These are phyloP conservation scores for Thraustochytrium sp. DNA, from an alignment of 352 stramenopile genomes.

Conservation along the genomic window DNA sequence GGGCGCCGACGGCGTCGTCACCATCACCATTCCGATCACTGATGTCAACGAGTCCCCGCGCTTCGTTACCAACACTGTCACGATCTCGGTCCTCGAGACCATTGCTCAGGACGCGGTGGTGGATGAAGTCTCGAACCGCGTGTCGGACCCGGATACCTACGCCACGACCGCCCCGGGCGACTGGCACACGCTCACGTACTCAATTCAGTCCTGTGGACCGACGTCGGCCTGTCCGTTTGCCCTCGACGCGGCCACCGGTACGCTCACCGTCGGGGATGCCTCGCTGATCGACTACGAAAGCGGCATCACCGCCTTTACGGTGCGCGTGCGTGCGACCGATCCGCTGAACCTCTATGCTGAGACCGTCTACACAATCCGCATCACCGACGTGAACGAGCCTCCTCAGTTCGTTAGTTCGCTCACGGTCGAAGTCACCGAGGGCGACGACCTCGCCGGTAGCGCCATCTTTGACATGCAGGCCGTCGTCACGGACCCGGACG, in stretches of 20 bases:
- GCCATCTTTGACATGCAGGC: slow-evolving; percentile 22
- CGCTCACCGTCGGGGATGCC: not conserved
- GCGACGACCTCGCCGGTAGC: not conserved
- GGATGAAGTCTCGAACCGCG: not conserved
- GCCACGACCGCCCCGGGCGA: not conserved
- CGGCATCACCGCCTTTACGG: not conserved
- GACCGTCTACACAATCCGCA: not conserved
- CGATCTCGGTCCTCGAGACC: not conserved
- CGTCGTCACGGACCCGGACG: not conserved
- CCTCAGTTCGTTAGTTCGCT: not conserved
- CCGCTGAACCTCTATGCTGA: not conserved
- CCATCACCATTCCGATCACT: no score
- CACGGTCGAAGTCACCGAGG: slow-evolving; percentile 10
- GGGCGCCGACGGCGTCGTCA: not conserved
- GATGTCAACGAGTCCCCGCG: slow-evolving; percentile 29
- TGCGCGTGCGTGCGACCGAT: not conserved
- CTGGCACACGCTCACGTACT: not conserved
- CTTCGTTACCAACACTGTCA: not conserved
- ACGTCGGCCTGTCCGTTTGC: not conserved
- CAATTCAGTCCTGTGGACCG: not conserved
- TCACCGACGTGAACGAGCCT: slow-evolving; percentile 42
- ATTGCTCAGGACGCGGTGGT: not conserved
- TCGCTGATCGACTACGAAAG: slow-evolving; percentile 15
- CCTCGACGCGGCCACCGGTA: not conserved
- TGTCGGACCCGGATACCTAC: slow-evolving; percentile 23